phyloP scores from a whole-genome alignment of 257 asterid species.

The Cinchona pubescens region DNA sequence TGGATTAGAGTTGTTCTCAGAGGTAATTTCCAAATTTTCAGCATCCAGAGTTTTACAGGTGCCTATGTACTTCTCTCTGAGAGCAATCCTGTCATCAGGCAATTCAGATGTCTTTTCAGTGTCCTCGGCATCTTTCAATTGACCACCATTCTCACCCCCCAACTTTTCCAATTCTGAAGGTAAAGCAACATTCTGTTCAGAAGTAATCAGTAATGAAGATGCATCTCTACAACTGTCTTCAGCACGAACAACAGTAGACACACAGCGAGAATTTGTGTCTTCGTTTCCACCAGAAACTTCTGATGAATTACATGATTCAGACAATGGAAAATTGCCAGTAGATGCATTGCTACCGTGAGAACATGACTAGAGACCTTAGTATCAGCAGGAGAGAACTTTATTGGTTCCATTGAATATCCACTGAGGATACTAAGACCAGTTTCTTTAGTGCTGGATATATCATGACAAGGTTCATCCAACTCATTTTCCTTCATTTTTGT shows the following conservation, averaged over 20 bases:
- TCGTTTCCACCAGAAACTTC: conserved; percentile 2
- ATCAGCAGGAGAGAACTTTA: conserved; percentile 18
- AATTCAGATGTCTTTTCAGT: conserved; percentile 26
- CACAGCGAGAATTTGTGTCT: not conserved
- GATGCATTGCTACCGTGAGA: conserved; percentile 1
- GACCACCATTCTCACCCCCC: conserved; percentile 17
- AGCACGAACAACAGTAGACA: not conserved
- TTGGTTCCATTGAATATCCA: conserved; percentile 19
- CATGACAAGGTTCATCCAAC: conserved; percentile 18
- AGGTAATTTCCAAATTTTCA: conserved; percentile 27
- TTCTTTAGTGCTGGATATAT: conserved; percentile 27
- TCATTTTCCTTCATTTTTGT: conserved; percentile 27
- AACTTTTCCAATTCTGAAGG: conserved; percentile 17
- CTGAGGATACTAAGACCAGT: not conserved
- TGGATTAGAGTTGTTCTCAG: conserved; percentile 16
- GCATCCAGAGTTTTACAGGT: conserved; percentile 20
- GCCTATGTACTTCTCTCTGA: conserved; percentile 16
- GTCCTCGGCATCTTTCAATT: conserved; percentile 18
- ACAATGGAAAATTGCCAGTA: conserved; percentile 2
- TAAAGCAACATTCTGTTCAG: conserved; percentile 6
- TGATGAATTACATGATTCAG: conserved; percentile 24
- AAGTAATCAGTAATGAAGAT: not conserved
- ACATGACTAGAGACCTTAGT: conserved; percentile 19
- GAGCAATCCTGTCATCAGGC: conserved; percentile 32
- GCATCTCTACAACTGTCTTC: not conserved